phyloP scores from a whole-genome alignment of 495 filamentous ascomycete genomes.

The Hyaloscypha bicolor region DNA sequence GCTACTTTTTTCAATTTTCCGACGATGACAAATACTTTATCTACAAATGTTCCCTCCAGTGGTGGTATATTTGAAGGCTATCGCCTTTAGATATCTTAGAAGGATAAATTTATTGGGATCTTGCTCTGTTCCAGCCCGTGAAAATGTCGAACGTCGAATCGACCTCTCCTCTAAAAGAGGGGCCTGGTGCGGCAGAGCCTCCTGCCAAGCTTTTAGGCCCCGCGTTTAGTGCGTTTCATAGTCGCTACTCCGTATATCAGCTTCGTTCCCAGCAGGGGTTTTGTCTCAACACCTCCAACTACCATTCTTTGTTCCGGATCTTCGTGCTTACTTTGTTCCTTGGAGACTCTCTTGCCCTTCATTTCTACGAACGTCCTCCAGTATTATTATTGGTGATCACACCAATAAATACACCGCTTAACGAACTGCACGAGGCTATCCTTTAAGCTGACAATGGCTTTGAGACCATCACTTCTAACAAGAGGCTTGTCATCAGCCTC shows the following conservation, averaged over 20 bases:
- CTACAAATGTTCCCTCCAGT: no score
- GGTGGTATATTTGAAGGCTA: no score
- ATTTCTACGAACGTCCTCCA: not conserved
- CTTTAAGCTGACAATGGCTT: slow-evolving; percentile 41
- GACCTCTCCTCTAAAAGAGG: not conserved
- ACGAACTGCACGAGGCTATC: slow-evolving; percentile 6
- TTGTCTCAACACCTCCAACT: slow-evolving; percentile 16
- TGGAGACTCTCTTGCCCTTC: not conserved
- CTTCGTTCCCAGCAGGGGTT: not conserved
- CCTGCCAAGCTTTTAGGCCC: slow-evolving; percentile 2
- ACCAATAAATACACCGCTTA: not conserved
- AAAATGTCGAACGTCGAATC: no score
- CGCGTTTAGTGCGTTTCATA: slow-evolving; percentile 21
- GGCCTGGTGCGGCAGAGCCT: not conserved
- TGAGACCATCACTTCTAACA: slow-evolving; percentile 54
- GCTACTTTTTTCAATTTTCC: no score
- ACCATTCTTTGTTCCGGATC: slow-evolving; percentile 15
- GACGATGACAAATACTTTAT: no score
- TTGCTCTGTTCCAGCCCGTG: no score
- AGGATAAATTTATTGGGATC: no score
- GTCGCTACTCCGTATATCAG: slow-evolving; percentile 9
- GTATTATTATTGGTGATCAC: not conserved
- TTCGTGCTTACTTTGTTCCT: not conserved
- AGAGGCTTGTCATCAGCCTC: slow-evolving; percentile 50
- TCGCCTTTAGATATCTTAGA: no score